These are phyloP conservation scores for Euphorbia peplus DNA, from an alignment of 345 rosid genomes.

Conservation along the genomic window DNA sequence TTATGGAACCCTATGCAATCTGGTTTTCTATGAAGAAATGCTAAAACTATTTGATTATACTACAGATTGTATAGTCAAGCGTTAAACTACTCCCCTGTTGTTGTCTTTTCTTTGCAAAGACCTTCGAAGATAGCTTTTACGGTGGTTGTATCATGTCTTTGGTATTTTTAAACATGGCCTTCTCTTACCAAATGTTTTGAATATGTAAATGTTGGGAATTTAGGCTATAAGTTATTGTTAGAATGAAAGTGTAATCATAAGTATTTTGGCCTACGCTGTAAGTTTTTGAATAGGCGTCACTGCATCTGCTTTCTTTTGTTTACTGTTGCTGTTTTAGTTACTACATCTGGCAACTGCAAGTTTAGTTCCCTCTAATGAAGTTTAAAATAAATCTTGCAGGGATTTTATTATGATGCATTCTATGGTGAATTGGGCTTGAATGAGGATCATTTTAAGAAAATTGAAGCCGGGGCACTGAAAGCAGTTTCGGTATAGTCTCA, in stretches of 20 bases:
- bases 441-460: constrained; percentile 79
- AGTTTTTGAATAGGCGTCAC: background rate
- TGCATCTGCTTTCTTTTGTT: background rate
- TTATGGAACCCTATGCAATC: background rate
- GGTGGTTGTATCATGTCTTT: background rate
- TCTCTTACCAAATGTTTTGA: background rate
- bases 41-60: background rate
- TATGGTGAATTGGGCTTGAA: constrained; percentile 84
- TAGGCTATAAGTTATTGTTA: background rate
- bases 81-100: background rate
- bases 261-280: too few species aligned
- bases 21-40: background rate
- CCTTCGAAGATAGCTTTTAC: background rate
- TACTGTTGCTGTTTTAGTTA: background rate
- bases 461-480: constrained; percentile 63
- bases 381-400: constrained; percentile 45
- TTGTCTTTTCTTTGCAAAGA: background rate
- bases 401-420: constrained; percentile 96
- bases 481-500: constrained; percentile 62
- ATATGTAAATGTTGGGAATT: background rate
- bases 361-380: background rate
- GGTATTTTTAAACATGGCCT: background rate
- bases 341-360: background rate
- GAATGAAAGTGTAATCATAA: background rate
- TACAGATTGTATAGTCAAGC: background rate